These are phyloP conservation scores for Hericium alpestre DNA, from an alignment of 768 basidiomycete genomes.

Conservation along the genomic window DNA sequence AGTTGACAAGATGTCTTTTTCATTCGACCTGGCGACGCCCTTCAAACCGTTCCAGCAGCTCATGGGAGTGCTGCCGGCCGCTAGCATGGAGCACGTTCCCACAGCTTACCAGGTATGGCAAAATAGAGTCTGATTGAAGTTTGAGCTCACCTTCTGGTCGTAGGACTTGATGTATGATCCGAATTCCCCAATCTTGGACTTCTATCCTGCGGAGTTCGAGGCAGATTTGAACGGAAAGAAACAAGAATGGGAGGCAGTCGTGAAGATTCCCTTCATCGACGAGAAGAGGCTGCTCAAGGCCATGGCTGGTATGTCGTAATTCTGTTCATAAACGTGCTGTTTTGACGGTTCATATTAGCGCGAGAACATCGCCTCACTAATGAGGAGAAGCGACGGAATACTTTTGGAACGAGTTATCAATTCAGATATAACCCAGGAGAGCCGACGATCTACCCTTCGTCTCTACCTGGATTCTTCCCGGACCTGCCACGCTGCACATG, in stretches of 20 bases:
- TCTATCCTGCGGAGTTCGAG: slow-evolving; percentile 89
- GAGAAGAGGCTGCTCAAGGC: slow-evolving; percentile 65
- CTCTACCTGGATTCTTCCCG: slow-evolving; percentile 92
- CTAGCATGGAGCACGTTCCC: slow-evolving; percentile 84
- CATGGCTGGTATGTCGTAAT: slow-evolving; percentile 56
- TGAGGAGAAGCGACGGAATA: slow-evolving; percentile 70
- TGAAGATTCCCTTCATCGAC: slow-evolving; percentile 98
- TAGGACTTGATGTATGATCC: slow-evolving; percentile 85
- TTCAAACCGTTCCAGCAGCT: slow-evolving; percentile 92
- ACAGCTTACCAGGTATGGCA: slow-evolving; percentile 64
- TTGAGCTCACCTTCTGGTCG: background rate
- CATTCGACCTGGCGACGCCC: slow-evolving; percentile 78
- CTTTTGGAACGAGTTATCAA: slow-evolving; percentile 67
- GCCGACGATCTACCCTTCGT: slow-evolving; percentile 74
- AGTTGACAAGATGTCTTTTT: slow-evolving; percentile 72
- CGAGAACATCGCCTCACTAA: slow-evolving; percentile 66
- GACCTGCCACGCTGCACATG: slow-evolving; percentile 73
- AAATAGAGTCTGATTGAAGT: background rate
- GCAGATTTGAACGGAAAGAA: slow-evolving; percentile 97
- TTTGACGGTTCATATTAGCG: slow-evolving; percentile 29
- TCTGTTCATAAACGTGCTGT: background rate
- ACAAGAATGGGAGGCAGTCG: slow-evolving; percentile 96
- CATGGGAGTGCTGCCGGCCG: slow-evolving; percentile 93
- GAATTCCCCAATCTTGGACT: slow-evolving; percentile 83
- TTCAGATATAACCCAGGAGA: slow-evolving; percentile 62